These are phyloP conservation scores for Guadua angustifolia DNA, from an alignment of 176 grass and related monocot species.

Conservation along the genomic window DNA sequence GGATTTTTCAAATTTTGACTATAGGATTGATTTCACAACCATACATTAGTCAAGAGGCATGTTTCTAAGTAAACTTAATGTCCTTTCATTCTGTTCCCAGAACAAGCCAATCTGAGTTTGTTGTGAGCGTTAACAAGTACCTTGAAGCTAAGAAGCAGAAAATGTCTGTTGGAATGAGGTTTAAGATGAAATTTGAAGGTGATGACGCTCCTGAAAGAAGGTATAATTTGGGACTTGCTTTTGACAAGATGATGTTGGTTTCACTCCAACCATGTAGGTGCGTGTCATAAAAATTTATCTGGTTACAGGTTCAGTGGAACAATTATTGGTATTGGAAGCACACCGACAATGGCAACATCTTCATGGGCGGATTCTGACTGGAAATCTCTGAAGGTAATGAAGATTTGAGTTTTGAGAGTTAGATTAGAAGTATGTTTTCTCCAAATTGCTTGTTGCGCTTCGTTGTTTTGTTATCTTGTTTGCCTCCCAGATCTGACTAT, in stretches of 20 bases:
- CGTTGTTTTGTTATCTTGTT: conserved; percentile 34
- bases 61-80: conserved; percentile 5
- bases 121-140: conserved; percentile 90
- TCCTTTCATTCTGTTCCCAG: conserved; percentile 52
- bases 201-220: conserved; percentile 90
- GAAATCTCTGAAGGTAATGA: conserved; percentile 87
- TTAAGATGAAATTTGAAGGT: conserved; percentile 97
- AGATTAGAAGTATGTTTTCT: conserved; percentile 3
- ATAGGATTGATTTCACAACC: too few relatives aligned
- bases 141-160: conserved; percentile 88
- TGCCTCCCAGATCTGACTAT: conserved; percentile 25
- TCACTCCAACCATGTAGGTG: conserved; percentile 7
- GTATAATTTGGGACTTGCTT: conserved; percentile 46
- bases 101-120: conserved; percentile 86
- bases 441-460: neutral
- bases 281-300: conserved; percentile 32
- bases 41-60: too few relatives aligned
- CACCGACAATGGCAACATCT: conserved; percentile 53
- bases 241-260: conserved; percentile 32
- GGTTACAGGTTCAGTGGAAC: conserved; percentile 91
- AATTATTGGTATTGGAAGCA: conserved; percentile 71
- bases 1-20: too few relatives aligned
- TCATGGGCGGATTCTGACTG: conserved; percentile 82
- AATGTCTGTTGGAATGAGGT: conserved; percentile 85
- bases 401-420: conserved; percentile 13